A percentile compares a stretch with the other conserved stretches of the same genome.
Conservation (phyloP, 441 rosid genomes). For the Corymbia calophylla region DNA sequence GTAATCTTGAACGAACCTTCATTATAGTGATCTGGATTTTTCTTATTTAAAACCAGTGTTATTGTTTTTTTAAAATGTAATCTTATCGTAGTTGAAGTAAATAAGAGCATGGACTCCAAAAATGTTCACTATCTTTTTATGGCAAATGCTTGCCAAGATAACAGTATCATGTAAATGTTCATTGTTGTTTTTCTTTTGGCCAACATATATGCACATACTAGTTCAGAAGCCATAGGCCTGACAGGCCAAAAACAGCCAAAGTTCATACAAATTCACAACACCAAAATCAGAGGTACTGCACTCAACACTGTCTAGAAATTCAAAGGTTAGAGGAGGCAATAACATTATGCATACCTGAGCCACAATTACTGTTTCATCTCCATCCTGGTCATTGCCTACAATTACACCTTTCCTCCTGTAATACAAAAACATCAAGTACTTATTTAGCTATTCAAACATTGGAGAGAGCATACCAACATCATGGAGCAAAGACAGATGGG, state of each 20-base stretch:
- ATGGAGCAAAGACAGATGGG: neutral
- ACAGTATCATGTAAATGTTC: neutral
- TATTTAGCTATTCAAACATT: neutral
- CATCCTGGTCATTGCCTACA: slow-evolving; percentile 97
- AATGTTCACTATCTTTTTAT: neutral
- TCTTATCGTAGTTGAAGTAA: neutral
- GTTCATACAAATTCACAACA: neutral
- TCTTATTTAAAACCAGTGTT: neutral
- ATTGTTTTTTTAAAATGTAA: neutral
- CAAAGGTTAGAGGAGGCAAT: neutral
- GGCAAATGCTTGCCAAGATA: neutral
- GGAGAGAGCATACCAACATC: neutral
- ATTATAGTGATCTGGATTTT: neutral
- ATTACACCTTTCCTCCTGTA: slow-evolving; percentile 95
- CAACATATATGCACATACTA: neutral
- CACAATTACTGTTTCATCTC: slow-evolving; percentile 81
- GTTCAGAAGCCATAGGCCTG: neutral
- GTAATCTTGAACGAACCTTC: neutral
- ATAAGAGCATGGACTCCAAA: neutral
- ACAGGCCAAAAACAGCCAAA: neutral
- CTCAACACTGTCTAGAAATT: neutral
- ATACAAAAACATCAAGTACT: neutral
- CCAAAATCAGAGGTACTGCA: neutral
- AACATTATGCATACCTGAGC: slow-evolving; percentile 50
- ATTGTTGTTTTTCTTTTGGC: neutral